These are phyloP conservation scores for Euphorbia celastroides DNA, from an alignment of 441 rosid species.

Conservation along the genomic window DNA sequence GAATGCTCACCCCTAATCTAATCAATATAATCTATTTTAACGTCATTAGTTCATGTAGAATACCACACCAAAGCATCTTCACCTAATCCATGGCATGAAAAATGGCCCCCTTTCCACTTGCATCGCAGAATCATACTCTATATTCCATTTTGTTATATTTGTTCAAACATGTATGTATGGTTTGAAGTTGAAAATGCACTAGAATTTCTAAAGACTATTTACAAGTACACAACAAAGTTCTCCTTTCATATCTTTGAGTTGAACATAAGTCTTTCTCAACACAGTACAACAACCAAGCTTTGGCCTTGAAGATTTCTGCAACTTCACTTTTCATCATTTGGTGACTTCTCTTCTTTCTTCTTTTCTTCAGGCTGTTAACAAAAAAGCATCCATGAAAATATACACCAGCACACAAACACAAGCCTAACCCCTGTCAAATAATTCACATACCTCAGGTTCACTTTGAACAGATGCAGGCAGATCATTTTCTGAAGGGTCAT, in stretches of 20 bases:
- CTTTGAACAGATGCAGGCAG: constrained; percentile 25
- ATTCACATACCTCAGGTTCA: not conserved
- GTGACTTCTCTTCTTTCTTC: constrained; percentile 39
- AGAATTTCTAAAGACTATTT: not conserved
- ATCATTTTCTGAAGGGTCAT: constrained; percentile 61
- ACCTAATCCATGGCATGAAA: too few relatives aligned
- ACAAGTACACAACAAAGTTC: not conserved
- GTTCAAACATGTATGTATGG: too few relatives aligned
- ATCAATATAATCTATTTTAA: too few relatives aligned
- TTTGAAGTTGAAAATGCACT: not conserved
- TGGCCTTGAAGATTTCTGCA: constrained; percentile 1
- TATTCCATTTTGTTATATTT: too few relatives aligned
- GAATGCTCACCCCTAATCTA: too few relatives aligned
- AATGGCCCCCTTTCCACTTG: too few relatives aligned
- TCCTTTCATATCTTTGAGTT: not conserved
- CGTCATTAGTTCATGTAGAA: too few relatives aligned
- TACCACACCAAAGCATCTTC: too few relatives aligned
- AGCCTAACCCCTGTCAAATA: not conserved
- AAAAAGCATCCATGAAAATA: not conserved
- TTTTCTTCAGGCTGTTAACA: constrained; percentile 30
- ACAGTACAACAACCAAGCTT: not conserved
- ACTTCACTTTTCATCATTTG: constrained; percentile 39
- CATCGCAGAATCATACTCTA: too few relatives aligned
- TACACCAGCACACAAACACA: not conserved
- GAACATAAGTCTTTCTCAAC: not conserved